Conservation (phyloP, 169 alveolate species). For the Perkinsus marinus region DNA sequence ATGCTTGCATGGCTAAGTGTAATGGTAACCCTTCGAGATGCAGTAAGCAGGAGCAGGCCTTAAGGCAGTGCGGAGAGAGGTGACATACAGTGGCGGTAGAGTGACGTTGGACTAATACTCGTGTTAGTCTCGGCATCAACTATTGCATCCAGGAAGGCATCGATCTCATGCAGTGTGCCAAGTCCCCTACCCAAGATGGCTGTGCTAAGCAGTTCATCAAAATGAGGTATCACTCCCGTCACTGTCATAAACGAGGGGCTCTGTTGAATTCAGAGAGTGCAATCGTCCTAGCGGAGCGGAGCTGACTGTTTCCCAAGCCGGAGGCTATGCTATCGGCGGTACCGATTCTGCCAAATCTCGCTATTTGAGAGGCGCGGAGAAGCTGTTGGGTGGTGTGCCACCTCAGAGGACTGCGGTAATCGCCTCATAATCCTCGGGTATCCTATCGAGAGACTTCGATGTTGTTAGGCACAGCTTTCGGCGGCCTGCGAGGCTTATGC, state of each 20-base stretch:
- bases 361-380: neutral
- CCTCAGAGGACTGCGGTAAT: neutral
- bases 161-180: neutral
- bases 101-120: neutral
- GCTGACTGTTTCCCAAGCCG: neutral
- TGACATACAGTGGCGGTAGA: neutral
- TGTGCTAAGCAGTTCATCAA: neutral
- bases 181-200: neutral
- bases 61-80: neutral
- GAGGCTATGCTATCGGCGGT: neutral
- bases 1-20: neutral
- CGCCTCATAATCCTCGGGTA: neutral
- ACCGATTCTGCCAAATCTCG: neutral
- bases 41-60: neutral
- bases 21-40: neutral
- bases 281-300: neutral
- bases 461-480: neutral
- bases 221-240: neutral
- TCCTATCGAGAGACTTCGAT: neutral
- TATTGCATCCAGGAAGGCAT: neutral
- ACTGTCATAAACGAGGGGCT: neutral
- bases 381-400: neutral
- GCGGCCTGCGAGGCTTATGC: neutral
- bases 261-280: neutral
- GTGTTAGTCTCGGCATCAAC: neutral